Conservation (phyloP, 2,329 filamentous ascomycete genomes). For the Aspergillus sp. region DNA sequence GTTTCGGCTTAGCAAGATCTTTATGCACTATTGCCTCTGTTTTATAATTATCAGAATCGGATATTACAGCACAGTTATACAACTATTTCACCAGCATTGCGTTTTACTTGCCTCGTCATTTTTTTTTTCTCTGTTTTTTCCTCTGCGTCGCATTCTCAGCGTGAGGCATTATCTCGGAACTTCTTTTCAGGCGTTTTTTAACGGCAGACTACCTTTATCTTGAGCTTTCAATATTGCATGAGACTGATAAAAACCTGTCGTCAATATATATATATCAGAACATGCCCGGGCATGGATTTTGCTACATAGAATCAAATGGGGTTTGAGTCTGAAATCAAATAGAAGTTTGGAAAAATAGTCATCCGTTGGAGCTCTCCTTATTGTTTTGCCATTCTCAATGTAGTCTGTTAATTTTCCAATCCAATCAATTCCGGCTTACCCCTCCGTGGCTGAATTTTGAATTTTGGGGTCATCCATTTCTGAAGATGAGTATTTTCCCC, state of each 20-base stretch:
- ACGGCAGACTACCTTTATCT: neutral
- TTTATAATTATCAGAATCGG: conserved; percentile 3
- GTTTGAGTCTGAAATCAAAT: conserved; percentile 1
- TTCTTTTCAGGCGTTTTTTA: conserved; percentile 14
- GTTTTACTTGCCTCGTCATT: neutral
- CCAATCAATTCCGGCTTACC: conserved; percentile 5
- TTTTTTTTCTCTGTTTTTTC: conserved; percentile 4
- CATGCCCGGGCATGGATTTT: conserved; percentile 15
- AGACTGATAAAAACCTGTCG: neutral
- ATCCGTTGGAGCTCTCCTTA: neutral
- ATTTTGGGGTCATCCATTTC: neutral
- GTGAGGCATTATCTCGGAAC: conserved; percentile 11
- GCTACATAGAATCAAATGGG: conserved; percentile 1
- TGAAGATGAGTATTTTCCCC: neutral
- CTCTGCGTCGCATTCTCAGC: conserved; percentile 15
- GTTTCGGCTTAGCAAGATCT: conserved; percentile 6
- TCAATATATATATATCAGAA: conserved; percentile 6
- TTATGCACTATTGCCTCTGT: conserved; percentile 11
- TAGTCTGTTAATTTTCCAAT: neutral
- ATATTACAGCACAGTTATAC: conserved; percentile 14
- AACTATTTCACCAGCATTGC: conserved; percentile 9
- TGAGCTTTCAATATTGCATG: conserved; percentile 2
- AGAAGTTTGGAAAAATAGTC: neutral
- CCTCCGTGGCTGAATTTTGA: conserved; percentile 12
- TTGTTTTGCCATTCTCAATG: neutral